A percentile compares a stretch with the other conserved stretches of the same genome.
These are phyloP conservation scores for Fusarium albidum DNA, from an alignment of 2,329 filamentous ascomycete species.

Conservation along the genomic window DNA sequence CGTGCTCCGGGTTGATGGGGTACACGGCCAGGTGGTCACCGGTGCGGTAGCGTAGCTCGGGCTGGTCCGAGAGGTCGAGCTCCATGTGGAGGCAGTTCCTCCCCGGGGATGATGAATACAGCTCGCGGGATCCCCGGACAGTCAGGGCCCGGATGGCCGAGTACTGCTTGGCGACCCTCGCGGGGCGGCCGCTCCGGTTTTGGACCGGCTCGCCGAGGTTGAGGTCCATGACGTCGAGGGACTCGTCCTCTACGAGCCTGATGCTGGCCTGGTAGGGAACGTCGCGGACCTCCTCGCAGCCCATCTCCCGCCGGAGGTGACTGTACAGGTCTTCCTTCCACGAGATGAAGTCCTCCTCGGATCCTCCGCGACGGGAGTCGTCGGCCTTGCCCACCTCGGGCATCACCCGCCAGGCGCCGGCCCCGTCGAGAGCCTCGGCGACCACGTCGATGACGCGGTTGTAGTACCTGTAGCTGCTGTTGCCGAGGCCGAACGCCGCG, in stretches of 20 bases:
- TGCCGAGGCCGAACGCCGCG: constrained; percentile 49
- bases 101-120: constrained; percentile 27
- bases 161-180: constrained; percentile 32
- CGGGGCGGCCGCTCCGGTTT: constrained; percentile 29
- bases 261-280: constrained; percentile 35
- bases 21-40: constrained; percentile 52
- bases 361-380: constrained; percentile 42
- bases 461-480: constrained; percentile 49
- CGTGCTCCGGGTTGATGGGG: constrained; percentile 49
- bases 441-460: constrained; percentile 47
- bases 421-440: constrained; percentile 28
- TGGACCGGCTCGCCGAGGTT: constrained; percentile 35
- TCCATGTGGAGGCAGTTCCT: constrained; percentile 48
- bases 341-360: constrained; percentile 48
- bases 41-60: constrained; percentile 47
- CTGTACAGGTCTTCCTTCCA: constrained; percentile 46
- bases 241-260: constrained; percentile 32
- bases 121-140: constrained; percentile 25
- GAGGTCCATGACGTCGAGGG: constrained; percentile 33
- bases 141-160: constrained; percentile 28
- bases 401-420: constrained; percentile 41
- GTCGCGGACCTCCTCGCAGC: constrained; percentile 33
- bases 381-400: constrained; percentile 44
- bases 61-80: constrained; percentile 43
- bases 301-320: constrained; percentile 28